Percentiles rank a stretch among this genome's conserved stretches.
These are phyloP conservation scores for Dactylella cylindrospora DNA, from an alignment of 2,329 filamentous ascomycete genomes.

Conservation along the genomic window DNA sequence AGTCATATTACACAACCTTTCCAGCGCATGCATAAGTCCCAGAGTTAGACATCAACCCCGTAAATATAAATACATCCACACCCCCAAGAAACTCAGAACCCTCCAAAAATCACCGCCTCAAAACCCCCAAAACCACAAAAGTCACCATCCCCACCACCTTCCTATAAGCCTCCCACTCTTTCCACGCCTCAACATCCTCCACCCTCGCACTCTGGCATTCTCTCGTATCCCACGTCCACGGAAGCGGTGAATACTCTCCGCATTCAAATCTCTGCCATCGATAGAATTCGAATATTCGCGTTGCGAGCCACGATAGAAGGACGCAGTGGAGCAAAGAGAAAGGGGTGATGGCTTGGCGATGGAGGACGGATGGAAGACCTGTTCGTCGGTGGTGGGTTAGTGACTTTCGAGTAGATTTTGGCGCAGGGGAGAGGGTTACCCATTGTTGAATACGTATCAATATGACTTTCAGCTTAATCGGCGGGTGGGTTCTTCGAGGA, in stretches of 20 bases:
- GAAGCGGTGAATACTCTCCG: slow-evolving; percentile 4
- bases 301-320: slow-evolving; percentile 4
- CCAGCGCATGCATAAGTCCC: too few species aligned
- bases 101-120: background rate
- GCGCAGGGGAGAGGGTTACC: too few species aligned
- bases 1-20: too few species aligned
- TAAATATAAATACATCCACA: too few species aligned
- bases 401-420: too few species aligned
- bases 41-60: too few species aligned
- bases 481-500: background rate
- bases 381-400: too few species aligned
- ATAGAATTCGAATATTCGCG: slow-evolving; percentile 5
- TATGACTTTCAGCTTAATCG: background rate
- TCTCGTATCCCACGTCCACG: slow-evolving; percentile 13
- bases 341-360: slow-evolving; percentile 4
- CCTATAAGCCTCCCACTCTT: background rate
- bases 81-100: background rate
- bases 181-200: background rate
- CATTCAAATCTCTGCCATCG: slow-evolving; percentile 4
- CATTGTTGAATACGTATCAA: background rate
- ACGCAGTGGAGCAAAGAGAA: slow-evolving; percentile 12
- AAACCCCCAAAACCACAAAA: slow-evolving; percentile 4
- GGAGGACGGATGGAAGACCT: background rate
- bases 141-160: background rate
- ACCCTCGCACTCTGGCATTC: background rate